Percentiles rank a stretch among this genome's conserved stretches.
phyloP scores from a whole-genome alignment of 2,329 filamentous ascomycete genomes.

The Epichloe sylvatica region DNA sequence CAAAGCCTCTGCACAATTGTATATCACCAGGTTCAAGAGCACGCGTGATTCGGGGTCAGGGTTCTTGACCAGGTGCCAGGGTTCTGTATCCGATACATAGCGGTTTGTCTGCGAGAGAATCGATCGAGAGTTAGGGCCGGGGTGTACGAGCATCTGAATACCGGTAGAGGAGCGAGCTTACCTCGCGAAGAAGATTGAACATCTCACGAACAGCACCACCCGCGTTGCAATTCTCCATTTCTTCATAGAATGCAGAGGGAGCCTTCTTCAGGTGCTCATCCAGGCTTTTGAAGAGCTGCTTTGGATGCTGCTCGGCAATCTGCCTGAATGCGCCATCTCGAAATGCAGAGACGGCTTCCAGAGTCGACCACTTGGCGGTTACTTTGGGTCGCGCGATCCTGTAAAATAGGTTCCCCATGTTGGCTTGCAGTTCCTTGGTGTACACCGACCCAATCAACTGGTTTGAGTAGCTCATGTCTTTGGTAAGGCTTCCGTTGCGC shows the following conservation, averaged over 20 bases:
- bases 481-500: constrained; percentile 58
- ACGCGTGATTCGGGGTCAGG: constrained; percentile 19
- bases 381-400: constrained; percentile 54
- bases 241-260: constrained; percentile 22
- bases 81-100: constrained; percentile 44
- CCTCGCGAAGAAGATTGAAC: constrained; percentile 47
- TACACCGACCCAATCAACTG: constrained; percentile 59
- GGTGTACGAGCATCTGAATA: too few relatives aligned
- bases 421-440: constrained; percentile 61
- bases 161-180: constrained; percentile 18
- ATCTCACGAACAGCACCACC: constrained; percentile 51
- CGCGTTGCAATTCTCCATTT: constrained; percentile 52
- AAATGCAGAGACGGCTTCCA: constrained; percentile 35
- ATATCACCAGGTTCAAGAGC: constrained; percentile 49
- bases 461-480: constrained; percentile 82
- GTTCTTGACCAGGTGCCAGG: constrained; percentile 48
- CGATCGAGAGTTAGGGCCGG: too few relatives aligned
- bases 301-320: background rate
- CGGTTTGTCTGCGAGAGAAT: constrained; percentile 22
- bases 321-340: constrained; percentile 14
- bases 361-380: constrained; percentile 44
- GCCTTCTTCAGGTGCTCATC: constrained; percentile 12
- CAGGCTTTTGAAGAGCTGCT: constrained; percentile 13
- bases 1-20: constrained; percentile 57
- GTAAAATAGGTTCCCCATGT: constrained; percentile 66